Evolutionary conservation across 2,329 filamentous ascomycete species (phyloP).

Genomic region (Colletotrichum sp.): DNA sequence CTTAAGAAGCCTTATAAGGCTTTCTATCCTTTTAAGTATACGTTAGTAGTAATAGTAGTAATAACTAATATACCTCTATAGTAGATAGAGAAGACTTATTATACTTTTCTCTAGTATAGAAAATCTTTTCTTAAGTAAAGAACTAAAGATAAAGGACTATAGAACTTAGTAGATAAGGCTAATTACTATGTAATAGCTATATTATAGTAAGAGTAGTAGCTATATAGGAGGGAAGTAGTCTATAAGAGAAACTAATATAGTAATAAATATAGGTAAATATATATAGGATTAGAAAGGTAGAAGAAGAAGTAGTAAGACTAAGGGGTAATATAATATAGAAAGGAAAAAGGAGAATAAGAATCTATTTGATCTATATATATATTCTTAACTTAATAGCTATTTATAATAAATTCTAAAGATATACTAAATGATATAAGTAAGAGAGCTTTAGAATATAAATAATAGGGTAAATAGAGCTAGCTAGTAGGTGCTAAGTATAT

Average conservation of each 20-base stretch:
- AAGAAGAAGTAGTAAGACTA: background rate
- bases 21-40: background rate
- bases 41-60: background rate
- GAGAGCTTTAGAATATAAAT: background rate
- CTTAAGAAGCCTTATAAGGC: too few species aligned
- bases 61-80: background rate
- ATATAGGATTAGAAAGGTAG: background rate
- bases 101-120: background rate
- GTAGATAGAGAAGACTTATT: background rate
- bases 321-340: background rate
- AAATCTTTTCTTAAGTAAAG: background rate
- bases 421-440: background rate
- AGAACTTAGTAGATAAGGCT: background rate
- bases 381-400: background rate
- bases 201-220: background rate
- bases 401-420: background rate
- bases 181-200: background rate
- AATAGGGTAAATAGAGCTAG: background rate
- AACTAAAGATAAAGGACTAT: background rate
- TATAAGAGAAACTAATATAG: background rate
- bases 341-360: background rate
- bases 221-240: background rate
- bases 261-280: background rate
- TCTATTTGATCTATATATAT: background rate
- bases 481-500: background rate